Base-by-base conservation (phyloP, 2,329 filamentous ascomycete genomes). In the Penicillium sp. region DNA sequence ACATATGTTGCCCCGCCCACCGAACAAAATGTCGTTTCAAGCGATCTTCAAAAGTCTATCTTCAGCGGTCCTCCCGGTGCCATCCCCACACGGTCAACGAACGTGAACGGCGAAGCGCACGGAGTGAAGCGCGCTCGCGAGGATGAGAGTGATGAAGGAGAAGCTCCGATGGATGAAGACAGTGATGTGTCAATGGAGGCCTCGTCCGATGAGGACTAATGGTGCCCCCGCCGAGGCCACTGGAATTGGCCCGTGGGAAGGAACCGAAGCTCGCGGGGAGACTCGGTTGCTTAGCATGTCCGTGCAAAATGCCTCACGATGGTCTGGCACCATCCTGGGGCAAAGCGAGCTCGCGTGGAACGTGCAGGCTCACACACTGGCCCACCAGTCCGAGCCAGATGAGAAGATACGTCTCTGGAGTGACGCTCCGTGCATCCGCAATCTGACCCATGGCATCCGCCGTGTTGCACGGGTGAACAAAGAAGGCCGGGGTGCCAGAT, bases 341-440 rank as follows among this genome's bases (percentile, higher is more conserved):
- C n/a, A 42, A 21, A 55, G 75, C 70, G 46, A 93, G 82, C 67
- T 87, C 84, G 65, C 83, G 82, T 51, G 90, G 90, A 56, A 95
- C 78, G 80, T 85, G 85, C 59, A 97, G 78, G 51, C 90, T 89
- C 33, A 96, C 88, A 60, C 85, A 87, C 45, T 84, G 84, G 52
- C 92, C 93, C 37, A 96, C 84, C 51, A 96, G 76, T n/a, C 92
- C 92, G 56, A 97, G 80, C 92, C 93, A 97, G 49, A 91, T 76
- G 74, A 91, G 83, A 66, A 97, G 79, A 76, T 97, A 97, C 63
- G 86, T 80, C 64, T 86, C 69, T 5, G 78, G 71, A 15, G 62
- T 72, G 37, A 77, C 58, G n/a, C 64, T 56, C 50, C 61, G 61
- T 43, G 64, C 63, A 12, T 70, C 65, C 61, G 82, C 75, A 64